Percentiles rank a stretch among this genome's conserved stretches.
Evolutionary conservation across 208 protist genomes (phyloP).

Genomic region (Entamoeba invadens): DNA sequence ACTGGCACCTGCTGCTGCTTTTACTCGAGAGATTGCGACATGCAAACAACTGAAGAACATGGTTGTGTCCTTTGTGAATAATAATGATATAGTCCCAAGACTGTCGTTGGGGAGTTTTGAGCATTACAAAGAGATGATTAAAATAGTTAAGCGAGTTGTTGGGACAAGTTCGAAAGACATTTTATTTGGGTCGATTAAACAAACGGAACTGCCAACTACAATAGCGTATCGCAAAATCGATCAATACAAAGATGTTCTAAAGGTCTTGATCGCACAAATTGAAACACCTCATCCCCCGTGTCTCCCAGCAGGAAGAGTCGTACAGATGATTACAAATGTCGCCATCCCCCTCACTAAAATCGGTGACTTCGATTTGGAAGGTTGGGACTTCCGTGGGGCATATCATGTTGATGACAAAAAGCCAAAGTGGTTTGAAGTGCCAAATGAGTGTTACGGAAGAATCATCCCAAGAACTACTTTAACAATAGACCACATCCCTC

Average conservation of each 20-base stretch:
- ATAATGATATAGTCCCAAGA: neutral
- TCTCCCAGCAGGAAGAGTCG: neutral
- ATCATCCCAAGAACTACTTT: neutral
- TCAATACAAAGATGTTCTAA: neutral
- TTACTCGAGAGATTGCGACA: neutral
- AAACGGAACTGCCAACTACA: neutral
- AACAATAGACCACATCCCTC: neutral
- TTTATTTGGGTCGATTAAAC: neutral
- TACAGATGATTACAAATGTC: neutral
- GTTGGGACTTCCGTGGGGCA: too few species aligned
- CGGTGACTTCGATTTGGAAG: neutral
- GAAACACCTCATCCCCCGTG: neutral
- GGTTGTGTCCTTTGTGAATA: neutral
- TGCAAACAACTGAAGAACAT: neutral
- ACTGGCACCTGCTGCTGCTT: neutral
- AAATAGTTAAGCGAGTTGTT: neutral
- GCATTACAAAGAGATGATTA: neutral
- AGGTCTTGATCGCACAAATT: neutral
- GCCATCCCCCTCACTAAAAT: neutral
- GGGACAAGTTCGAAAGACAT: neutral
- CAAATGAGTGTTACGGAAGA: neutral
- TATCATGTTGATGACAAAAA: neutral
- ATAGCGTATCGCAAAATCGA: neutral
- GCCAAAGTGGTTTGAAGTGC: neutral
- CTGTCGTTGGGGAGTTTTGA: neutral